phyloP scores from a whole-genome alignment of 2,329 filamentous ascomycete genomes.

The Aspergillus arachidicola region DNA sequence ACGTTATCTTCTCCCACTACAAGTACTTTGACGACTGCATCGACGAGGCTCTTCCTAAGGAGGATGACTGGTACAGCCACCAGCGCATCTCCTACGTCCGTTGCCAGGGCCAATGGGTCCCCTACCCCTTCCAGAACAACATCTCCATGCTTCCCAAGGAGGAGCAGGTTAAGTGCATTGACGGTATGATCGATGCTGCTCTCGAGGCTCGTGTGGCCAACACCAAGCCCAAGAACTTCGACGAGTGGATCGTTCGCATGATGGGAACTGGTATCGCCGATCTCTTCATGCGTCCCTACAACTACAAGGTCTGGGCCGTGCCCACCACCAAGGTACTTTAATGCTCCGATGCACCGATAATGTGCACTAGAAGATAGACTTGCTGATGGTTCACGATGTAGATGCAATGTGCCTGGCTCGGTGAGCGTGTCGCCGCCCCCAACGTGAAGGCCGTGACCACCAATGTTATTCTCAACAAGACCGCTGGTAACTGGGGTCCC shows the following conservation, averaged over 20 bases:
- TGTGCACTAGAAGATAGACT: background rate
- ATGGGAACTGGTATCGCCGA: conserved; percentile 88
- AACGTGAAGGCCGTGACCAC: conserved; percentile 90
- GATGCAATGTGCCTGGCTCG: conserved; percentile 99
- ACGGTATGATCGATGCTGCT: conserved; percentile 94
- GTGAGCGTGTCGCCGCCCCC: conserved; percentile 95
- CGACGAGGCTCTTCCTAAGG: conserved; percentile 90
- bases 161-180: conserved; percentile 91
- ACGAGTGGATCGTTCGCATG: conserved; percentile 96
- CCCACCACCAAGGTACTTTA: conserved; percentile 84
- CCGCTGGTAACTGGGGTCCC: conserved; percentile 95
- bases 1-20: conserved; percentile 99
- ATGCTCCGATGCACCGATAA: background rate
- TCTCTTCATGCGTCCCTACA: conserved; percentile 98
- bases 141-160: conserved; percentile 97
- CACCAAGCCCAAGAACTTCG: conserved; percentile 94
- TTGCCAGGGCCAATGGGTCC: conserved; percentile 95
- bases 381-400: conserved; percentile 40
- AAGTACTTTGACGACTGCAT: conserved; percentile 99
- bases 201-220: conserved; percentile 82
- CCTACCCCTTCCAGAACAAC: conserved; percentile 99
- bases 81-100: conserved; percentile 99
- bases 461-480: conserved; percentile 95
- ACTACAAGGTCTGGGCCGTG: conserved; percentile 99
- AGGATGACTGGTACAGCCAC: conserved; percentile 95